Conservation (phyloP, 257 asterid genomes). For the Capsicum rhomboideum region DNA sequence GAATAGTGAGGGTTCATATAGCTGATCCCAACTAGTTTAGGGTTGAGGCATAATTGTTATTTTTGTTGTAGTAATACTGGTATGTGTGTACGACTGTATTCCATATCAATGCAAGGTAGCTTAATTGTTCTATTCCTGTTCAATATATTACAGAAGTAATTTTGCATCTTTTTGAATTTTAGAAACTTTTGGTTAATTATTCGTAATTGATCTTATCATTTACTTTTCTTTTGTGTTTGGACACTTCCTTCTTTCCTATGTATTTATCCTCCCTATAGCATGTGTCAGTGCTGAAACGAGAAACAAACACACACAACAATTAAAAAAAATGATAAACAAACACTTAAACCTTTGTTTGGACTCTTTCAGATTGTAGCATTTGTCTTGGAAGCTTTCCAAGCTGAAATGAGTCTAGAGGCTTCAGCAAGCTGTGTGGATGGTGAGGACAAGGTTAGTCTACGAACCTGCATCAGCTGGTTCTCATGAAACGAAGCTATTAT, state of each 20-base stretch:
- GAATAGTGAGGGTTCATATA: not conserved
- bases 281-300: not conserved
- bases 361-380: conserved; percentile 79
- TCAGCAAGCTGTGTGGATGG: conserved; percentile 32
- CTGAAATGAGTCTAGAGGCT: conserved; percentile 85
- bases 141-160: not conserved
- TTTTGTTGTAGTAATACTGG: not conserved
- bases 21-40: not conserved
- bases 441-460: conserved; percentile 41
- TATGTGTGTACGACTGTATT: not conserved
- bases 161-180: not conserved
- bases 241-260: not conserved
- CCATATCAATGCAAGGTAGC: not conserved
- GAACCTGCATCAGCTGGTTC: not conserved
- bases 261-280: not conserved
- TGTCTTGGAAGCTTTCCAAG: conserved; percentile 98
- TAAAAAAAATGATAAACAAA: not conserved
- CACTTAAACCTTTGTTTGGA: not conserved
- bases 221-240: not conserved
- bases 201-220: not conserved
- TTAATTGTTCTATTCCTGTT: not conserved
- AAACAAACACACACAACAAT: not conserved
- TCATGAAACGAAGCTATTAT: not conserved
- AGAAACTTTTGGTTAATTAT: not conserved
- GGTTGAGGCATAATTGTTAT: not conserved